Percentiles rank a stretch among this genome's conserved stretches.
Conservation (phyloP, 352 stramenopile species). For the Pythium grandisporangium region DNA sequence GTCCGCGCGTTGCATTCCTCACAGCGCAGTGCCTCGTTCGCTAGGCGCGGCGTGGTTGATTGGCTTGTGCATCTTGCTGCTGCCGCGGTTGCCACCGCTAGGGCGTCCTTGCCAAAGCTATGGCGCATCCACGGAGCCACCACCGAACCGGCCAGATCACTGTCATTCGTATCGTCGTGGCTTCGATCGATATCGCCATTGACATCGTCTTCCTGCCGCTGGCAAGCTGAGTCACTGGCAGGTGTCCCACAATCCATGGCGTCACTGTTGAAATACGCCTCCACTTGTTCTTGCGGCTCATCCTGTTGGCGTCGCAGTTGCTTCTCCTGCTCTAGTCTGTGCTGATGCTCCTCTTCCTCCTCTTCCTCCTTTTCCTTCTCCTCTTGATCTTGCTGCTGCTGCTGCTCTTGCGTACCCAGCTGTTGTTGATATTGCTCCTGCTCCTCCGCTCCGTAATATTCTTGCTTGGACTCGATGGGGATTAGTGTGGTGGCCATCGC, state of each 20-base stretch:
- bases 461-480: too few relatives aligned
- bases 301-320: too few relatives aligned
- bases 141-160: too few relatives aligned
- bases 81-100: neutral
- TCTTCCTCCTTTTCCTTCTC: neutral
- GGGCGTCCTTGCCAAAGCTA: slow-evolving; percentile 18
- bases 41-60: neutral
- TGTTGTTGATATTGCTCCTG: too few relatives aligned
- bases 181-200: neutral
- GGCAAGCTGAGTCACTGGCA: too few relatives aligned
- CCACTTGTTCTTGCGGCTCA: too few relatives aligned
- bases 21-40: slow-evolving; percentile 13
- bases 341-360: neutral
- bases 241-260: too few relatives aligned
- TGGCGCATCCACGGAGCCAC: slow-evolving; percentile 22
- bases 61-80: neutral
- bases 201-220: too few relatives aligned
- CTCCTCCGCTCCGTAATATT: slow-evolving; percentile 1
- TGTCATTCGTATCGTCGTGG: neutral
- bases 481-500: too few relatives aligned
- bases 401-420: neutral
- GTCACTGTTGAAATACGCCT: too few relatives aligned
- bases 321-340: too few relatives aligned
- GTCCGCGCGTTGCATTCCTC: slow-evolving; percentile 39
- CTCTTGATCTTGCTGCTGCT: neutral